Evolutionary conservation across 306 rosid species (phyloP), one percentile per base, ranked within the genome.

Genomic region (Glycine soja): DNA sequence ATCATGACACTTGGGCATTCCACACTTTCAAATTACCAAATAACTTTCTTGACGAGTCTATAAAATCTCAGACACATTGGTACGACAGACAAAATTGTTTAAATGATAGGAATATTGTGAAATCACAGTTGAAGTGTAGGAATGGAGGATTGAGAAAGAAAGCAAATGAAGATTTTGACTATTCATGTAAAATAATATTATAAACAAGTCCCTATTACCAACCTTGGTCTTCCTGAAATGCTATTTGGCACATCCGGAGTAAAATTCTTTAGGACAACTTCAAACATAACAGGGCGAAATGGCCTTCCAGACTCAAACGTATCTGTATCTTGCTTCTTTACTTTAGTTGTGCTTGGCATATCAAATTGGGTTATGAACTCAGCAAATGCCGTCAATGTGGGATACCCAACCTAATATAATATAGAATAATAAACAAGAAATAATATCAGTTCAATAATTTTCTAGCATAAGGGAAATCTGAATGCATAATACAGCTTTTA

Each of bases 201-300:
- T 10, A 47, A 42, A 53, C 3, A 70, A 59, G 42, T 32, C 62
- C 46, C 52, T 2, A 24, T 24, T 48, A 88, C 92, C 86, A 84
- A 96, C 99, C 99, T 96, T 87, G 97, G 93, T 82, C 98, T 87
- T 82, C 99, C 92, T 18, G 90, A 85, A 52, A 90, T 80, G 81
- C 87, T 83, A 67, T 88, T 82, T 63, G 91, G 84, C 74, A 96
- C 81, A 80, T 96, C 98, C 1, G 98, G 97, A 40, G 97, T 86
- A 83, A 96, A 93, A 7, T 56, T 84, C 76, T 90, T 89, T 15
- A 96, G 85, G 87, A 93, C 88, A 5, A 52, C 87, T 85, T 92
- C 97, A 78, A 96, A 96, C 97, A 96, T 93, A 78, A 80, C 79
- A 70, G 99, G 98, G 84, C 80, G 83, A 79, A 93, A 90, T 72